A percentile compares a stretch with the other conserved stretches of the same genome.
Conservation (phyloP, 805 yeast species). For the Ogataea ganodermae region DNA sequence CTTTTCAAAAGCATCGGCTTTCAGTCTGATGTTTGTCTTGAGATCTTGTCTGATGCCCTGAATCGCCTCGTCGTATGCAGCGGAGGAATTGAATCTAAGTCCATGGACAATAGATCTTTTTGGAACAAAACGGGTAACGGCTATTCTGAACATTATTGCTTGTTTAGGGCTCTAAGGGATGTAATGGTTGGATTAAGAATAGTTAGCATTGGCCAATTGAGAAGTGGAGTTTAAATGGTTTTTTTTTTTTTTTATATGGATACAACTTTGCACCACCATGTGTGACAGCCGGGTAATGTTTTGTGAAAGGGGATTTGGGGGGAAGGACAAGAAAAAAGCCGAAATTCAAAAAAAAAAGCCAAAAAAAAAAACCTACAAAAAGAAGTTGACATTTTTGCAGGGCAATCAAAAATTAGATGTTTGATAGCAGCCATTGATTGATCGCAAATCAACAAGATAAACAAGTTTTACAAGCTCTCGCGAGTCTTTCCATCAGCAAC, state of each 20-base stretch:
- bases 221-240: neutral
- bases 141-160: neutral
- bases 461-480: too few species aligned
- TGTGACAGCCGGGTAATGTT: neutral
- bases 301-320: neutral
- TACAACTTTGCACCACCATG: neutral
- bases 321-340: too few species aligned
- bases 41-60: slow-evolving; percentile 34
- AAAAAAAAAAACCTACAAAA: neutral
- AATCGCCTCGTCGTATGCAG: slow-evolving; percentile 32
- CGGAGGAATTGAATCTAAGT: slow-evolving; percentile 32
- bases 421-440: neutral
- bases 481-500: neutral
- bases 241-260: neutral
- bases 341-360: neutral
- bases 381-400: neutral
- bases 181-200: neutral
- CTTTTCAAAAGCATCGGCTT: slow-evolving; percentile 38
- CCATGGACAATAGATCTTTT: neutral
- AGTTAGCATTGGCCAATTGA: neutral
- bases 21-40: slow-evolving; percentile 36
- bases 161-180: neutral
- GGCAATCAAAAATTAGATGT: neutral
- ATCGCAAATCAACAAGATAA: too few species aligned
- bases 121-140: neutral